Evolutionary conservation across 1,139 yeast genomes (phyloP).

Genomic region (Protomyces lactucae-debilis): DNA sequence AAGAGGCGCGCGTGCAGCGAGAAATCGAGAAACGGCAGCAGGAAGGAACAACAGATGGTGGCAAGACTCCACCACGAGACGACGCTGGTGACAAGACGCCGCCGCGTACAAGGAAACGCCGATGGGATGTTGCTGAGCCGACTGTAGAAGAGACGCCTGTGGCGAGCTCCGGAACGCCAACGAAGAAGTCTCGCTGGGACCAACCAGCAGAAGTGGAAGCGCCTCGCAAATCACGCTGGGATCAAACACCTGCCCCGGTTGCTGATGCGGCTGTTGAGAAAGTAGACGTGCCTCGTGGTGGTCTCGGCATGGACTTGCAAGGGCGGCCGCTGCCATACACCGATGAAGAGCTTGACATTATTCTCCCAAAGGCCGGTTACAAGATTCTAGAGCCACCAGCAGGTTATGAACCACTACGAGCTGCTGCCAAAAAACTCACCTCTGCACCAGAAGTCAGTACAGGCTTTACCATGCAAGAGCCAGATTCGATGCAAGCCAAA

Average conservation of each 20-base stretch:
- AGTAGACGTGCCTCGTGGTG: slow-evolving; percentile 39
- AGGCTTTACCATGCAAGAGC: slow-evolving; percentile 40
- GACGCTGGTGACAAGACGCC: slow-evolving; percentile 31
- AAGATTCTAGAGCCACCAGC: slow-evolving; percentile 48
- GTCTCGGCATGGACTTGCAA: slow-evolving; percentile 37
- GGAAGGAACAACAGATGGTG: slow-evolving; percentile 9
- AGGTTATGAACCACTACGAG: slow-evolving; percentile 43
- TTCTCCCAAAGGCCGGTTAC: slow-evolving; percentile 55
- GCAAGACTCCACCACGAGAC: slow-evolving; percentile 35
- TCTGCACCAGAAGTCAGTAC: slow-evolving; percentile 43
- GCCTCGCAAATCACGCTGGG: slow-evolving; percentile 36
- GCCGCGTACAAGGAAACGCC: slow-evolving; percentile 33
- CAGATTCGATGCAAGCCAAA: slow-evolving; percentile 35
- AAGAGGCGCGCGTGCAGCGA: slow-evolving; percentile 37
- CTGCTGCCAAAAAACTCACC: slow-evolving; percentile 35
- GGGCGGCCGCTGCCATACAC: slow-evolving; percentile 45
- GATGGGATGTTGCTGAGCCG: slow-evolving; percentile 22
- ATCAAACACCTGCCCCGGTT: slow-evolving; percentile 36
- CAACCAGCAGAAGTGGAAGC: slow-evolving; percentile 32
- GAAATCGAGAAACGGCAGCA: slow-evolving; percentile 34
- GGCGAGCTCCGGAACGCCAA: slow-evolving; percentile 29
- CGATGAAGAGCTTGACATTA: slow-evolving; percentile 48
- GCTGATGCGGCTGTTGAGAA: slow-evolving; percentile 30
- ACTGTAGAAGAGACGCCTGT: slow-evolving; percentile 3
- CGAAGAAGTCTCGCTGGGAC: slow-evolving; percentile 35